A percentile compares a stretch with the other conserved stretches of the same genome.
Conservation (phyloP, 2,329 filamentous ascomycete genomes). For the Tolypocladium pustulatum region DNA sequence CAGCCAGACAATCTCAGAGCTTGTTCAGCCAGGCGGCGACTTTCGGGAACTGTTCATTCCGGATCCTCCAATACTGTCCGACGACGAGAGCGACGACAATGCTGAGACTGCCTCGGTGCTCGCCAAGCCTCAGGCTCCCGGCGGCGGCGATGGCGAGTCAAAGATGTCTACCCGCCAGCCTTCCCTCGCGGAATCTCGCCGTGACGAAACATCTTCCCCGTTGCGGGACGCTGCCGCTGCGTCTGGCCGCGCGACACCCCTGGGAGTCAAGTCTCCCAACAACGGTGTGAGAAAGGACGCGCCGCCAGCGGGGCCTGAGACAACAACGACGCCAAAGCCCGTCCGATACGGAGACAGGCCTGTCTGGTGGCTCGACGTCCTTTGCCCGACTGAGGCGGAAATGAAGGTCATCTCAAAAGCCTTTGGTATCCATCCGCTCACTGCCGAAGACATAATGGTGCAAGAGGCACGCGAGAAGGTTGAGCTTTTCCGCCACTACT, state of each 20-base stretch:
- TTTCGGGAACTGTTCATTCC: conserved; percentile 88
- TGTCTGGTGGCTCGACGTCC: conserved; percentile 92
- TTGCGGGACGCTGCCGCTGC: conserved; percentile 16
- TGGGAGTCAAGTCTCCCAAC: conserved; percentile 27
- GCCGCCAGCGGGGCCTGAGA: conserved; percentile 9
- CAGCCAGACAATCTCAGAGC: conserved; percentile 86
- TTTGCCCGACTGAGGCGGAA: conserved; percentile 83
- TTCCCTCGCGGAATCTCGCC: conserved; percentile 25
- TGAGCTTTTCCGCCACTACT: conserved; percentile 93
- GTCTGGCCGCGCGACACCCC: conserved; percentile 39
- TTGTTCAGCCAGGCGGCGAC: conserved; percentile 72
- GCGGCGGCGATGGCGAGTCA: conserved; percentile 26
- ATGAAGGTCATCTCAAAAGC: conserved; percentile 91
- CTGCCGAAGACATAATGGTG: conserved; percentile 92
- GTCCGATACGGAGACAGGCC: conserved; percentile 69
- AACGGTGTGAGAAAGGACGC: conserved; percentile 9
- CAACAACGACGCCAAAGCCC: conserved; percentile 24
- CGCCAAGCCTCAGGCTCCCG: conserved; percentile 12
- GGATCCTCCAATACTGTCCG: conserved; percentile 65
- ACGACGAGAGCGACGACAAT: conserved; percentile 59
- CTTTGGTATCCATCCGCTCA: conserved; percentile 92
- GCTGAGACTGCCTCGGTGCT: conserved; percentile 22
- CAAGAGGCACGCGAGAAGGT: conserved; percentile 97
- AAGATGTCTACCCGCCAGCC: conserved; percentile 34
- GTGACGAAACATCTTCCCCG: conserved; percentile 17